These are phyloP conservation scores for Leptodermis oblonga DNA, from an alignment of 257 asterid genomes.

Conservation along the genomic window DNA sequence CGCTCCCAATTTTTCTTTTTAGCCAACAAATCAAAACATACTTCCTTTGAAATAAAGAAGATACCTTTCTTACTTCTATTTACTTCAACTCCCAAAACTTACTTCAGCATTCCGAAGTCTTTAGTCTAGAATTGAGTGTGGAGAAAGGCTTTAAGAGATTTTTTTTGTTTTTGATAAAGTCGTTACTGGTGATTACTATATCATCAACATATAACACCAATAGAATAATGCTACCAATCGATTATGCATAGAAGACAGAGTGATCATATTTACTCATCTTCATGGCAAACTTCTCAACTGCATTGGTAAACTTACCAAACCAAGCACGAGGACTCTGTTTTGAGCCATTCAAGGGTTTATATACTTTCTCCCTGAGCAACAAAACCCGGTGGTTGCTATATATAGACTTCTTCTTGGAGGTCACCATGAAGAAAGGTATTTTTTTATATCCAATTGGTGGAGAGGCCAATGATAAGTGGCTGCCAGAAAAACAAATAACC, in stretches of 20 bases:
- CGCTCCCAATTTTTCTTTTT: neutral
- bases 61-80: neutral
- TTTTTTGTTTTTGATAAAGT: too few relatives aligned
- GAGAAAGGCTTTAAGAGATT: too few relatives aligned
- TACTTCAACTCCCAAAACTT: too few relatives aligned
- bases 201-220: too few relatives aligned
- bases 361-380: neutral
- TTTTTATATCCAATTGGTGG: neutral
- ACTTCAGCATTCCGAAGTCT: too few relatives aligned
- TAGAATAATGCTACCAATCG: too few relatives aligned
- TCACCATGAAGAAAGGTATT: constrained; percentile 3
- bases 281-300: too few relatives aligned
- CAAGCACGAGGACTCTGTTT: neutral
- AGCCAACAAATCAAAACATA: neutral
- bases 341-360: neutral
- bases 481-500: neutral
- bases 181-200: too few relatives aligned
- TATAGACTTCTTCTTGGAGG: neutral
- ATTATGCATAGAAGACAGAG: too few relatives aligned
- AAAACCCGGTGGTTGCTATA: too few relatives aligned
- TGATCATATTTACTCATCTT: too few relatives aligned
- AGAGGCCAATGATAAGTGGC: neutral
- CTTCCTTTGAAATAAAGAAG: neutral
- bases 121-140: neutral
- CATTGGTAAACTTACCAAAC: too few relatives aligned